These are phyloP conservation scores for Amanita thiersii DNA, from an alignment of 768 basidiomycete genomes.

Conservation along the genomic window DNA sequence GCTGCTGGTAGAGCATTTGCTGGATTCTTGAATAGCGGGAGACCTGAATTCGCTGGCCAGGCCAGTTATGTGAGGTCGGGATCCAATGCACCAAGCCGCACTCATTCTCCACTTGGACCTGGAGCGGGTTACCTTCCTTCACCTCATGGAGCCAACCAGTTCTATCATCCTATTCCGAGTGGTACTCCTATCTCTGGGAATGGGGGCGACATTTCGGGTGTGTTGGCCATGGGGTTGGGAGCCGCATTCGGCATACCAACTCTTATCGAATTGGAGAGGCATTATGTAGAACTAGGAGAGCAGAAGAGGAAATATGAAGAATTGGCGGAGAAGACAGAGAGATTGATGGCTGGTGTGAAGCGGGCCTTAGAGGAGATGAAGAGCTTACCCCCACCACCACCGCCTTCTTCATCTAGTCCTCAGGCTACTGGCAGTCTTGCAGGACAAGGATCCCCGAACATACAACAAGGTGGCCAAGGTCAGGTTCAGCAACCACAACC, in stretches of 20 bases:
- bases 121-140: constrained; percentile 33
- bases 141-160: constrained; percentile 22
- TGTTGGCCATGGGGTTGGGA: constrained; percentile 24
- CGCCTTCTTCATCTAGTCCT: constrained; percentile 10
- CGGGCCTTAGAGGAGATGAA: constrained; percentile 73
- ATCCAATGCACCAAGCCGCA: constrained; percentile 61
- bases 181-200: constrained; percentile 16
- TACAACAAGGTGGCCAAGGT: constrained; percentile 2
- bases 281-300: constrained; percentile 57
- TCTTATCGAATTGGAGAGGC: constrained; percentile 57
- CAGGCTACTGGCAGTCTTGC: too few relatives aligned
- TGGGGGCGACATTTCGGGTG: constrained; percentile 24
- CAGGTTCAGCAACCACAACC: constrained; percentile 12
- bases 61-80: constrained; percentile 58
- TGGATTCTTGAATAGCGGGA: constrained; percentile 21
- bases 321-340: constrained; percentile 68
- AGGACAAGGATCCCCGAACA: constrained; percentile 9
- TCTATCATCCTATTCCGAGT: constrained; percentile 15
- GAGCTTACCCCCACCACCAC: constrained; percentile 18
- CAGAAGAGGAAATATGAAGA: constrained; percentile 62
- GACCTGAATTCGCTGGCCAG: constrained; percentile 20
- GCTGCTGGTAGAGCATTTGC: constrained; percentile 9
- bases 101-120: constrained; percentile 60
- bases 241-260: constrained; percentile 30
- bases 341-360: constrained; percentile 63